phyloP scores from a whole-genome alignment of 306 rosid genomes.

The Cicer cuneatum region DNA sequence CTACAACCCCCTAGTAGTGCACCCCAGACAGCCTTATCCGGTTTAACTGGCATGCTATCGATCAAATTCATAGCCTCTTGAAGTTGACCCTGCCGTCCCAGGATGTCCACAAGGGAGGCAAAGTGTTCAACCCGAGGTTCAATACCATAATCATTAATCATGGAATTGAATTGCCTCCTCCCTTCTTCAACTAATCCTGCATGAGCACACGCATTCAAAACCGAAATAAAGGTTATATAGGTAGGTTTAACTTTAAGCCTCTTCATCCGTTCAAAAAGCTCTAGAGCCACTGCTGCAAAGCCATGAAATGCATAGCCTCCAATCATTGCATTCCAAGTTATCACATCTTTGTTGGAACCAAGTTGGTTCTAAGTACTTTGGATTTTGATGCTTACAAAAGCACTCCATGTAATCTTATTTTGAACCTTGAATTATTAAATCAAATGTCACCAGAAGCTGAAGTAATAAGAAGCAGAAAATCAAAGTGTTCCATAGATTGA shows the following conservation, averaged over 20 bases:
- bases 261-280: constrained; percentile 55
- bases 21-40: constrained; percentile 63
- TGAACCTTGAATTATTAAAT: no score
- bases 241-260: constrained; percentile 54
- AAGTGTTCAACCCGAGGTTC: constrained; percentile 55
- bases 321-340: constrained; percentile 63
- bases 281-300: constrained; percentile 54
- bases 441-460: no score
- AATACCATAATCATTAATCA: constrained; percentile 53
- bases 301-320: constrained; percentile 64
- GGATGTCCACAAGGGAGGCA: constrained; percentile 60
- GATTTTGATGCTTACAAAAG: no score
- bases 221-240: constrained; percentile 57
- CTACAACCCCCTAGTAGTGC: constrained; percentile 60
- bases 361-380: no score
- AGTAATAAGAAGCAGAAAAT: no score
- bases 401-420: no score
- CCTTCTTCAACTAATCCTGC: constrained; percentile 62
- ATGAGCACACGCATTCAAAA: constrained; percentile 57
- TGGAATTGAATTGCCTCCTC: constrained; percentile 56
- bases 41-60: constrained; percentile 51
- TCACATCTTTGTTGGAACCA: constrained; percentile 59
- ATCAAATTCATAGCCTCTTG: constrained; percentile 56
- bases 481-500: no score
- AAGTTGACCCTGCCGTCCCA: constrained; percentile 60